A percentile compares a stretch with the other conserved stretches of the same genome.
Conservation (phyloP, 495 filamentous ascomycete species). For the Penicillium canescens region DNA sequence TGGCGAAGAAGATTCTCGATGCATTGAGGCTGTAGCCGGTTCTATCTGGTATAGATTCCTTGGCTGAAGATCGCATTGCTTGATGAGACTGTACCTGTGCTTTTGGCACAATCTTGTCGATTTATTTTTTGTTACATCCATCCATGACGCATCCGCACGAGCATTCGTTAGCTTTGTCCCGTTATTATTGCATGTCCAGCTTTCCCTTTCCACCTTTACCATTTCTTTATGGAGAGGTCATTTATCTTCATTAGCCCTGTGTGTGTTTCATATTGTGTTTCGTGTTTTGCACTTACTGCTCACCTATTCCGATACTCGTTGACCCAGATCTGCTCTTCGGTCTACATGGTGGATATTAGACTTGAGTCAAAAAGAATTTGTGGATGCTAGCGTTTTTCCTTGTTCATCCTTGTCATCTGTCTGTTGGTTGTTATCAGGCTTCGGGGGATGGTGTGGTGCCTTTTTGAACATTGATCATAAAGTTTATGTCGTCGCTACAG, state of each 20-base stretch:
- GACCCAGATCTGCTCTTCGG: conserved; percentile 17
- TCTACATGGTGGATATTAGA: conserved; percentile 36
- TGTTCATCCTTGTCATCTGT: conserved; percentile 8
- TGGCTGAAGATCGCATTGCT: conserved; percentile 3
- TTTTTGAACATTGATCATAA: not conserved
- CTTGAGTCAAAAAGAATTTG: conserved; percentile 19
- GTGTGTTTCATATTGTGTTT: not conserved
- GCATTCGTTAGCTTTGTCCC: conserved; percentile 21
- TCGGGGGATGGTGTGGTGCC: not conserved
- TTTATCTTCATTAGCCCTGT: conserved; percentile 6
- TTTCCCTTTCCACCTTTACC: conserved; percentile 13
- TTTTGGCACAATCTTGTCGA: conserved; percentile 3
- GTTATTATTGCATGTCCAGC: conserved; percentile 18
- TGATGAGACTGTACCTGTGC: conserved; percentile 4
- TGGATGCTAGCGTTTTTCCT: conserved; percentile 16
- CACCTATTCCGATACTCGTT: conserved; percentile 3
- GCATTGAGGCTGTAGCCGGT: conserved; percentile 71
- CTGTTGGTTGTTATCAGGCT: not conserved
- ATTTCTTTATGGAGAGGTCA: not conserved
- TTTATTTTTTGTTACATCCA: conserved; percentile 19
- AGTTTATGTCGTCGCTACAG: no score
- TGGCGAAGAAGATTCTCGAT: conserved; percentile 92
- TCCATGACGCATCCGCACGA: conserved; percentile 36
- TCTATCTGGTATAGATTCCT: not conserved
- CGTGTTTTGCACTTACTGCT: not conserved